Evolutionary conservation across 306 rosid species (phyloP).

Genomic region (Ceratonia siliqua): DNA sequence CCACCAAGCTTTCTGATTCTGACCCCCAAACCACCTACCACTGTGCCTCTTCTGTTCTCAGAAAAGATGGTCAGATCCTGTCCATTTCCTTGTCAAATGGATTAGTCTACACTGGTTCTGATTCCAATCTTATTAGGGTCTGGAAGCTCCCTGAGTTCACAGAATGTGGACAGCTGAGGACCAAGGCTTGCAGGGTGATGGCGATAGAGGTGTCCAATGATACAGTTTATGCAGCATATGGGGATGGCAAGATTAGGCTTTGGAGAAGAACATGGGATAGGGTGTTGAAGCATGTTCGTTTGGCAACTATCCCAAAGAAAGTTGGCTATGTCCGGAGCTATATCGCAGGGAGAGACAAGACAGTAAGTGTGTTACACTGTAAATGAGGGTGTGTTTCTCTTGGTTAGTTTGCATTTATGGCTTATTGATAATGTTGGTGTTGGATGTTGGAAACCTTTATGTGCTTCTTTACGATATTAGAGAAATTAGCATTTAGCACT

Average conservation of each 20-base stretch:
- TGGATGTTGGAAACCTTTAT: background rate
- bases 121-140: conserved; percentile 58
- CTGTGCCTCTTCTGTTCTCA: conserved; percentile 82
- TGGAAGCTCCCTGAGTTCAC: conserved; percentile 93
- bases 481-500: background rate
- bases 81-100: conserved; percentile 64
- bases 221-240: conserved; percentile 84
- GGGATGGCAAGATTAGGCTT: conserved; percentile 76
- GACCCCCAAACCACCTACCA: conserved; percentile 60
- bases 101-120: conserved; percentile 81
- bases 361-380: conserved; percentile 41
- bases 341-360: conserved; percentile 76
- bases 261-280: conserved; percentile 82
- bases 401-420: conserved; percentile 19
- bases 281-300: conserved; percentile 63
- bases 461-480: background rate
- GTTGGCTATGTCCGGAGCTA: conserved; percentile 73
- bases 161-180: conserved; percentile 79
- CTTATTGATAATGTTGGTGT: conserved; percentile 7
- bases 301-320: conserved; percentile 71
- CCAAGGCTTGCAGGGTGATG: conserved; percentile 68
- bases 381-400: background rate
- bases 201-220: conserved; percentile 75
- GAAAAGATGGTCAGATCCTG: conserved; percentile 84
- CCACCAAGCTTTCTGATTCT: conserved; percentile 41